These are phyloP conservation scores for Biscogniauxia sp. DNA, from an alignment of 2,329 filamentous ascomycete species.

Conservation along the genomic window DNA sequence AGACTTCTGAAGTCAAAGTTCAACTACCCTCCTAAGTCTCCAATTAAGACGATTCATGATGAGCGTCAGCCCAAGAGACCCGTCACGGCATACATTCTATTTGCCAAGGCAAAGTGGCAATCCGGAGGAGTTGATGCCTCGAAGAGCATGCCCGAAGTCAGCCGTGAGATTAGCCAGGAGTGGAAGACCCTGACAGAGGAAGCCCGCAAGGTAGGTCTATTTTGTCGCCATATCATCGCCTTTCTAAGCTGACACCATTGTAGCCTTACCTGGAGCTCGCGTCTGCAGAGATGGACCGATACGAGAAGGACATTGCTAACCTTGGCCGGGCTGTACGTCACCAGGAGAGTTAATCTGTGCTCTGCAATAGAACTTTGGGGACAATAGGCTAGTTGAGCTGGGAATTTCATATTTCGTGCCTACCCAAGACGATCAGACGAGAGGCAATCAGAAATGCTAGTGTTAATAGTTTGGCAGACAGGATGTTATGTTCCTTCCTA, in stretches of 20 bases:
- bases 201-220: constrained; percentile 42
- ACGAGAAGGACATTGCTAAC: constrained; percentile 30
- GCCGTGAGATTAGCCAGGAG: constrained; percentile 30
- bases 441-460: neutral
- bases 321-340: constrained; percentile 15
- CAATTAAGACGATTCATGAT: constrained; percentile 40
- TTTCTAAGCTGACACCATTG: constrained; percentile 16
- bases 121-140: constrained; percentile 24
- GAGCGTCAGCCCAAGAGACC: constrained; percentile 45
- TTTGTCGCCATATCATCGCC: neutral
- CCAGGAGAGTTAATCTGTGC: neutral
- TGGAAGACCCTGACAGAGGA: constrained; percentile 44
- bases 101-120: constrained; percentile 37
- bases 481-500: neutral
- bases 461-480: neutral
- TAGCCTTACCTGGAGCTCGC: constrained; percentile 37
- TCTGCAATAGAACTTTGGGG: neutral
- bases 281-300: constrained; percentile 29
- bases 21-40: constrained; percentile 24
- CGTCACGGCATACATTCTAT: constrained; percentile 35
- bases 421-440: neutral
- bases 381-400: neutral
- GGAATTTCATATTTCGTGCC: neutral
- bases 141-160: constrained; percentile 12
- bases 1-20: constrained; percentile 37